These are phyloP conservation scores for Ilyonectria mors-panacis DNA, from an alignment of 2,329 filamentous ascomycete species.

Conservation along the genomic window DNA sequence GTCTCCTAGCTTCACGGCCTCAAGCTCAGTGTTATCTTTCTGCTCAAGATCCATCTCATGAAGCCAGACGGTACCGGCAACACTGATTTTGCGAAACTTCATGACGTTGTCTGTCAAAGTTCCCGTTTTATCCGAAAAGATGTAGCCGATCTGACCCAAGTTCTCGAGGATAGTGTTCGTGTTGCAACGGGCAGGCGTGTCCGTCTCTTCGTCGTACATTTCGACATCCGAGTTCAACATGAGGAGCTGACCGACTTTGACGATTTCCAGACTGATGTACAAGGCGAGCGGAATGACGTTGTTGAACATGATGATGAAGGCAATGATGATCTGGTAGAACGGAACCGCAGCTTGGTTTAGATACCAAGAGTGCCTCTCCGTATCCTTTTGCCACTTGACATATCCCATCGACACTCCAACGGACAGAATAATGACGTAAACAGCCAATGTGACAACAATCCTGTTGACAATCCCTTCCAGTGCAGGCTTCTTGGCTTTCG, in stretches of 20 bases:
- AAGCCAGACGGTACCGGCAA: slow-evolving; percentile 90
- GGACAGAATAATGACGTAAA: slow-evolving; percentile 84
- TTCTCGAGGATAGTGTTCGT: slow-evolving; percentile 97
- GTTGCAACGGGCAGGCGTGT: slow-evolving; percentile 90
- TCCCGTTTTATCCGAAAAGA: slow-evolving; percentile 96
- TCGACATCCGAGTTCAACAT: slow-evolving; percentile 85
- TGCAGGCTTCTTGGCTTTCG: slow-evolving; percentile 84
- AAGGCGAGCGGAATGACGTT: slow-evolving; percentile 93
- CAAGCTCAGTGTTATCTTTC: slow-evolving; percentile 42
- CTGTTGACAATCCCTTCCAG: slow-evolving; percentile 84
- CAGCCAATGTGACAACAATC: slow-evolving; percentile 85
- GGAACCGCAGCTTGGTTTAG: slow-evolving; percentile 78
- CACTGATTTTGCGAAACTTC: slow-evolving; percentile 93
- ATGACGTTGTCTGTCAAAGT: slow-evolving; percentile 96
- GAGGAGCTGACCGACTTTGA: slow-evolving; percentile 85
- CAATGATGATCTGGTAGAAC: slow-evolving; percentile 86
- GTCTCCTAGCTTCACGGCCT: slow-evolving; percentile 36
- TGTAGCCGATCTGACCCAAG: slow-evolving; percentile 88
- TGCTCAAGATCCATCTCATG: slow-evolving; percentile 80
- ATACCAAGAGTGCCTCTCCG: slow-evolving; percentile 83
- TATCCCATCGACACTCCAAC: slow-evolving; percentile 89
- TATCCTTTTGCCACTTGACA: slow-evolving; percentile 78
- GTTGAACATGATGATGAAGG: slow-evolving; percentile 97
- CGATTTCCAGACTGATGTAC: slow-evolving; percentile 91
- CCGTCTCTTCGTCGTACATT: slow-evolving; percentile 89